Conservation (phyloP, 441 rosid genomes). For the Capsella rubella region DNA sequence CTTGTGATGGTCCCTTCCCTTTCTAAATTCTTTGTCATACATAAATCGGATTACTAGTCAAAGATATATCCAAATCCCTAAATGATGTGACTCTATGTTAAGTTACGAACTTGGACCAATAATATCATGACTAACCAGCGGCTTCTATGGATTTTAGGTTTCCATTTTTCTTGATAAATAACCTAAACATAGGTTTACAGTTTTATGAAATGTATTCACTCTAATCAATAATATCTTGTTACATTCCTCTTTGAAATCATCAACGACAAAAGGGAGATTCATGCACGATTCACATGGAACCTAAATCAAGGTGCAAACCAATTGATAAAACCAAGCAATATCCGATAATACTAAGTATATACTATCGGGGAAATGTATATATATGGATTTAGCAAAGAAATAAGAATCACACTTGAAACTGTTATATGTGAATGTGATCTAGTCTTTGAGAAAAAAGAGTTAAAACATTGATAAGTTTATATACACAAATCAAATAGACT, state of each 20-base stretch:
- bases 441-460: neutral
- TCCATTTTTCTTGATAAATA: neutral
- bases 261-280: neutral
- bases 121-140: neutral
- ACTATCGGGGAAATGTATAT: too few species aligned
- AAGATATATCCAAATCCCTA: constrained; percentile 37
- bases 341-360: too few species aligned
- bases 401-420: neutral
- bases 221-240: neutral
- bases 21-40: constrained; percentile 5
- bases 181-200: neutral
- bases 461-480: too few species aligned
- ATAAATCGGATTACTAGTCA: constrained; percentile 20
- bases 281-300: neutral
- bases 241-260: neutral
- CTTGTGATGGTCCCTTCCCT: constrained; percentile 19
- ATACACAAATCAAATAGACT: too few species aligned
- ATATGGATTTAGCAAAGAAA: too few species aligned
- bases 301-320: too few species aligned
- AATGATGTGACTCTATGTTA: constrained; percentile 18
- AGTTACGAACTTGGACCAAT: neutral
- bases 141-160: neutral
- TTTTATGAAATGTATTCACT: neutral
- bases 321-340: too few species aligned
- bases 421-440: constrained; percentile 9